Base-by-base conservation (phyloP, 345 rosid genomes). In the Carallia pectinifolia region DNA sequence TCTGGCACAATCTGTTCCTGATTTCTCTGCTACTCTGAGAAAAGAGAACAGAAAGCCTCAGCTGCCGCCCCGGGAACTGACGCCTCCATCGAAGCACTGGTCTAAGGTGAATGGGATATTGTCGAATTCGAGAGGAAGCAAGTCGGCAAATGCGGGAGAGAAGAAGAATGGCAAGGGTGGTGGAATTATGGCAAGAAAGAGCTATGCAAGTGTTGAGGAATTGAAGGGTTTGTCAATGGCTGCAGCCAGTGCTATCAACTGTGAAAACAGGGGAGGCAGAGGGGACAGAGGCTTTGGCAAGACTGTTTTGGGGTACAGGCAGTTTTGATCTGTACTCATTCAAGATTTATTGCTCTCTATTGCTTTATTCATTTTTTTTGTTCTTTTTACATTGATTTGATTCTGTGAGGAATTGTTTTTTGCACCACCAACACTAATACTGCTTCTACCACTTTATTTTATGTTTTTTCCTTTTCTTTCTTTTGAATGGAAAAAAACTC, bases 1-100 rank as follows among this genome's bases (percentile, higher is more conserved):
- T 7, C 74, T 91, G 84, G 86, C 86, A 12, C 95, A 90, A 58
- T 91, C 98, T 0, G 92, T 94, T 68, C 96, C 96, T 34, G 90
- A 94, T 77, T 91, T 90, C 82, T 84, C 91, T 2, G 70, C 90
- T 1, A 67, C 84, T 58, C 67, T 91, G 75, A 81, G 89, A 15
- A 94, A 94, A 66, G 97, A 94, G 75, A 94, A 90, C 59, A 76
- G 93, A 39, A 86, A 82, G 61, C 98, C 97, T 3, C 34, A 66
- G 52, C 65, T 75, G 56, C 97, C 97, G 6, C 31, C 66, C 53
- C 65, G 73, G 29, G 88, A 85, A 37, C 53, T 83, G 72, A 85
- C 97, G 3, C 90, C 97, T 3, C 85, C 89, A 34, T 5, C 78
- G 15, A 82, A 85, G 80, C 78, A 53, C 30, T 74, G 78, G 77